Conservation (phyloP, 768 basidiomycete genomes). For the Termitomyces sp. region DNA sequence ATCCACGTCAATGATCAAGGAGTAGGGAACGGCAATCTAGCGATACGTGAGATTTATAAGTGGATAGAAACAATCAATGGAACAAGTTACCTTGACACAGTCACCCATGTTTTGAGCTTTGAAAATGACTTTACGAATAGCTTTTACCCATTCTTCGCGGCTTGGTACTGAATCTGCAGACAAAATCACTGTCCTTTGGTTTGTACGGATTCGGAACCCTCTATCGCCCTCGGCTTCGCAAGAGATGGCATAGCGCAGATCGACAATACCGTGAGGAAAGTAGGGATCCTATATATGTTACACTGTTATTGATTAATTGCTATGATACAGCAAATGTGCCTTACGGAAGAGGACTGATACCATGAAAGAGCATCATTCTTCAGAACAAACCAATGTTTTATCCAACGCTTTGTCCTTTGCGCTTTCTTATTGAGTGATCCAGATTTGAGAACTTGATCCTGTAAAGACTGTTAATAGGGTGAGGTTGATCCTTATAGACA, state of each 20-base stretch:
- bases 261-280: slow-evolving; percentile 95
- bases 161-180: slow-evolving; percentile 77
- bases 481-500: background rate
- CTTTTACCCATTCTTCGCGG: slow-evolving; percentile 94
- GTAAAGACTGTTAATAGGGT: background rate
- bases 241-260: slow-evolving; percentile 86
- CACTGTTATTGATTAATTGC: background rate
- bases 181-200: slow-evolving; percentile 67
- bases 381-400: slow-evolving; percentile 93
- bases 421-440: slow-evolving; percentile 87
- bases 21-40: slow-evolving; percentile 91
- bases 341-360: slow-evolving; percentile 91
- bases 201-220: slow-evolving; percentile 79
- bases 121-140: slow-evolving; percentile 90
- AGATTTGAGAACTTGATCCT: slow-evolving; percentile 93
- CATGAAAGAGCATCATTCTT: slow-evolving; percentile 96
- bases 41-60: background rate
- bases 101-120: slow-evolving; percentile 96
- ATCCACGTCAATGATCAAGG: slow-evolving; percentile 84
- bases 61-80: background rate
- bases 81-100: slow-evolving; percentile 70
- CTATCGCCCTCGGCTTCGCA: slow-evolving; percentile 78
- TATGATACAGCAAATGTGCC: slow-evolving; percentile 14
- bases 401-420: slow-evolving; percentile 84
- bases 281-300: slow-evolving; percentile 74